Percentiles rank a stretch among this genome's conserved stretches.
phyloP scores from a whole-genome alignment of 2,329 filamentous ascomycete species.

The Verticillium longisporum region DNA sequence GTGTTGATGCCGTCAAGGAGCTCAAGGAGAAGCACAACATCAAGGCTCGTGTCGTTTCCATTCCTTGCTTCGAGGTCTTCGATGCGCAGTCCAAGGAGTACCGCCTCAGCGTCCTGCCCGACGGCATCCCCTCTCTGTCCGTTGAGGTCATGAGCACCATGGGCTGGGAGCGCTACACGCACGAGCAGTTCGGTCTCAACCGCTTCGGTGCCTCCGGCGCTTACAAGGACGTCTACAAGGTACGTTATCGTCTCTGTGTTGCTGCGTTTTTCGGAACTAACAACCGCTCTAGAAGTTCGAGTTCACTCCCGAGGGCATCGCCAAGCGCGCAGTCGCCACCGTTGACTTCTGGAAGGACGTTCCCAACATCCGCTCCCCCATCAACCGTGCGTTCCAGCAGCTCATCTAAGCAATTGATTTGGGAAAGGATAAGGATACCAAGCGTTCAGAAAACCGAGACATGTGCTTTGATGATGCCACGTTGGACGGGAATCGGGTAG shows the following conservation, averaged over 20 bases:
- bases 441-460: not conserved
- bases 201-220: slow-evolving; percentile 95
- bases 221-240: slow-evolving; percentile 97
- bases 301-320: slow-evolving; percentile 93
- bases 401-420: slow-evolving; percentile 59
- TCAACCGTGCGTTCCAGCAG: slow-evolving; percentile 98
- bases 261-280: slow-evolving; percentile 21
- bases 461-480: slow-evolving; percentile 7
- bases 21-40: slow-evolving; percentile 84
- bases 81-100: slow-evolving; percentile 93
- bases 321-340: slow-evolving; percentile 88
- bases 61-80: slow-evolving; percentile 97
- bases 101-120: slow-evolving; percentile 84
- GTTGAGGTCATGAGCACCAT: slow-evolving; percentile 97
- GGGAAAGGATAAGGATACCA: not conserved
- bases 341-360: slow-evolving; percentile 97
- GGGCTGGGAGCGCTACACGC: slow-evolving; percentile 98
- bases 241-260: slow-evolving; percentile 28
- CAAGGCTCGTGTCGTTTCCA: slow-evolving; percentile 85
- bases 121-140: slow-evolving; percentile 86
- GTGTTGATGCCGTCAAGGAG: slow-evolving; percentile 85
- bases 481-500: slow-evolving; percentile 10
- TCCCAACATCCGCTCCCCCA: slow-evolving; percentile 81
- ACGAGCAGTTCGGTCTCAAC: slow-evolving; percentile 99
- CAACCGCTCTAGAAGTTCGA: slow-evolving; percentile 76